Conservation (phyloP, 202 grass and related monocot species). For the Carex sylvatica region DNA sequence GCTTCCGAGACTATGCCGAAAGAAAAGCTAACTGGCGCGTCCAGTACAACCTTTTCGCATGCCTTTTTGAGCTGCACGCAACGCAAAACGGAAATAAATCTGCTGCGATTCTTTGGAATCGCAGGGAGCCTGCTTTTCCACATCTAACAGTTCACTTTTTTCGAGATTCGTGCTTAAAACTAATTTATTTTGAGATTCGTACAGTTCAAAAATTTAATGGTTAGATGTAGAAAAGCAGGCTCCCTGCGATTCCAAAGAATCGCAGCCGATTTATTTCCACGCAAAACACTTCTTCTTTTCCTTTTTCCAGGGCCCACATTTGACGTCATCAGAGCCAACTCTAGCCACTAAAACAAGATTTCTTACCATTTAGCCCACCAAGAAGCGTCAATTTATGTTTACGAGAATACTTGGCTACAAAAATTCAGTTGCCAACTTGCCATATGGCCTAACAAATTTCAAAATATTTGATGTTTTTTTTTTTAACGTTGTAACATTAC, state of each 20-base stretch:
- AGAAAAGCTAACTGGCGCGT: neutral
- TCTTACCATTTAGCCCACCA: neutral
- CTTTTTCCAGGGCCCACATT: neutral
- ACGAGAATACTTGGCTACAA: neutral
- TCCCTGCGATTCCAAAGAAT: too few species aligned
- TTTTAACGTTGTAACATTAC: too few species aligned
- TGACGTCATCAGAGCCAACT: constrained; percentile 3
- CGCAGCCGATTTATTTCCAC: too few species aligned
- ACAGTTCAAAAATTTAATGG: too few species aligned
- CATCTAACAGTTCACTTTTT: too few species aligned
- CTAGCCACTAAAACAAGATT: neutral
- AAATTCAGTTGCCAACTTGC: neutral
- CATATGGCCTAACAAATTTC: neutral
- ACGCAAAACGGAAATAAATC: too few species aligned
- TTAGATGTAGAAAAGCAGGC: too few species aligned
- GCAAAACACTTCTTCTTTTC: constrained; percentile 16
- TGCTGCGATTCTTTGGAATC: too few species aligned
- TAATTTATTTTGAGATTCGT: too few species aligned
- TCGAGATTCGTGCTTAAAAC: too few species aligned
- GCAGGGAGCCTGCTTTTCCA: too few species aligned
- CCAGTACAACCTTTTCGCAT: constrained; percentile 5
- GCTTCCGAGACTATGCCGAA: neutral
- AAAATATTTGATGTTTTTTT: too few species aligned
- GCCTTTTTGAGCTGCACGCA: constrained; percentile 16
- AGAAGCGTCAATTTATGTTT: neutral